phyloP scores from a whole-genome alignment of 768 basidiomycete species.

The Russula lepida region DNA sequence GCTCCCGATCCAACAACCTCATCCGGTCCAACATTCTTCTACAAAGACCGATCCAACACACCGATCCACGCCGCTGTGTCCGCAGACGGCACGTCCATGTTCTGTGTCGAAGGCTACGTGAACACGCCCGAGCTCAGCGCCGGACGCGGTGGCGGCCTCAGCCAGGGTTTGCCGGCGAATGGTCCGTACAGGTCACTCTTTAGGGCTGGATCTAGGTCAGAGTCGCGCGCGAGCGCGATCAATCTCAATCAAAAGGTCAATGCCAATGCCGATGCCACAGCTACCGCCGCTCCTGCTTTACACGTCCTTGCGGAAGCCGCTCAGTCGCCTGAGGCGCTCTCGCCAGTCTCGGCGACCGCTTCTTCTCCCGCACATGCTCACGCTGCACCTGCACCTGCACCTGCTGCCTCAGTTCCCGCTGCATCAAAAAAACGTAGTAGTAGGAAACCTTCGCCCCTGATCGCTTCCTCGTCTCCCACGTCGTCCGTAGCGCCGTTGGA shows the following conservation, averaged over 20 bases:
- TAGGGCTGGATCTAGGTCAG: slow-evolving; percentile 3
- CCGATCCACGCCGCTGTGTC: slow-evolving; percentile 3
- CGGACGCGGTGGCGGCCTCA: slow-evolving; percentile 8
- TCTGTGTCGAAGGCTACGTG: slow-evolving; percentile 17
- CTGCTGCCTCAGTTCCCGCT: not conserved
- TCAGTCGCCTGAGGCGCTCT: slow-evolving; percentile 12
- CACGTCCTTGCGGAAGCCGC: slow-evolving; percentile 14
- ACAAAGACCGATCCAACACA: not conserved
- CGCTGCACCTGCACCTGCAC: too few relatives aligned
- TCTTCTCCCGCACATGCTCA: too few relatives aligned
- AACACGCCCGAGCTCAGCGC: slow-evolving; percentile 18
- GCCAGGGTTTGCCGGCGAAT: slow-evolving; percentile 7
- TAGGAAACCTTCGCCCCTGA: slow-evolving; percentile 6
- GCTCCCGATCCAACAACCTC: not conserved
- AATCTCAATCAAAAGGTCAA: not conserved
- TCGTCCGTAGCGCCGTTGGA: not conserved
- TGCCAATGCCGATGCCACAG: not conserved
- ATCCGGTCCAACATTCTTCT: not conserved
- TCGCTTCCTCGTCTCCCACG: not conserved
- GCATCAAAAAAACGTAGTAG: not conserved
- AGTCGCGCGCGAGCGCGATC: not conserved
- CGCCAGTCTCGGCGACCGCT: not conserved
- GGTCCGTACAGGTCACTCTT: slow-evolving; percentile 19
- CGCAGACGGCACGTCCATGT: slow-evolving; percentile 13
- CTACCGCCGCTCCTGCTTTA: slow-evolving; percentile 1